Conservation (phyloP, 2,329 filamentous ascomycete genomes). For the Colletotrichum camelliae region DNA sequence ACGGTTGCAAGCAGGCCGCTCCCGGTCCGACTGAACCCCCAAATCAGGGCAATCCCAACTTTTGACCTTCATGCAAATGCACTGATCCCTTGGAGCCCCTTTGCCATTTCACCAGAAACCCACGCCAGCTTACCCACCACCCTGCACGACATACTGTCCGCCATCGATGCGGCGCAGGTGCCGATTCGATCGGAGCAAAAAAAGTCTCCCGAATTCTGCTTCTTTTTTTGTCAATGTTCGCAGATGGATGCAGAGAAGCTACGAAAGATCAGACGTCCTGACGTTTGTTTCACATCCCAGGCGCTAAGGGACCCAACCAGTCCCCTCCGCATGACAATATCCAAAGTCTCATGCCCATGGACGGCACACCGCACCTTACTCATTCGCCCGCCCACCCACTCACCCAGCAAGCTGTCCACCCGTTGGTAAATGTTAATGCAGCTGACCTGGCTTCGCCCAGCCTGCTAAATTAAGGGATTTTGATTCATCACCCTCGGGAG, state of each 20-base stretch:
- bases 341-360: not conserved
- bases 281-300: not conserved
- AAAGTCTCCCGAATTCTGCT: not conserved
- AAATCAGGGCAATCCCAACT: slow-evolving; percentile 16
- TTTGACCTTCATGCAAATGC: slow-evolving; percentile 13
- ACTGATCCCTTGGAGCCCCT: slow-evolving; percentile 4
- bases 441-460: not conserved
- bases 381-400: not conserved
- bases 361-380: not conserved
- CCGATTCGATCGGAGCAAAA: not conserved
- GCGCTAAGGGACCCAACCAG: not conserved
- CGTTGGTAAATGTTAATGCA: not conserved
- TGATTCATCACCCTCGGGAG: not conserved
- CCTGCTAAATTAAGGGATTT: not conserved
- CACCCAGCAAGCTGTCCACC: not conserved
- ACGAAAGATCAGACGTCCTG: not conserved
- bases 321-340: slow-evolving; percentile 1
- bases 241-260: not conserved
- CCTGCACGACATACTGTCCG: slow-evolving; percentile 2
- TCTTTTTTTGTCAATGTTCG: not conserved
- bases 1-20: not conserved
- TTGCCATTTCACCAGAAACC: not conserved
- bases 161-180: not conserved
- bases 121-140: not conserved
- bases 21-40: not conserved